Percentiles rank a stretch among this genome's conserved stretches.
These are phyloP conservation scores for Heliosperma pusillum DNA, from an alignment of 148 eudicot species.

Conservation along the genomic window DNA sequence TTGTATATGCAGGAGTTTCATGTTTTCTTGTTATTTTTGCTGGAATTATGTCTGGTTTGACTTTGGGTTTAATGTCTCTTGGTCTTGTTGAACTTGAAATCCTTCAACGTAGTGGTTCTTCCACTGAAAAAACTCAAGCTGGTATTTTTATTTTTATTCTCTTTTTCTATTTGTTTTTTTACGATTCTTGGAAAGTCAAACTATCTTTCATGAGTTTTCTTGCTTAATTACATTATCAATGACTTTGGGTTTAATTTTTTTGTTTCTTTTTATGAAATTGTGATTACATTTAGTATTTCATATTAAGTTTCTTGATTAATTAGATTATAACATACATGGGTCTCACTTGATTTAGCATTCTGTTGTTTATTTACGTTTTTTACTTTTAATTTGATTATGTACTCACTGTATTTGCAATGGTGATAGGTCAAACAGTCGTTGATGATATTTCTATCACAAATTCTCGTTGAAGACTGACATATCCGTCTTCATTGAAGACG, in stretches of 20 bases:
- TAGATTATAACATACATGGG: neutral
- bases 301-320: neutral
- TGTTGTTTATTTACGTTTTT: neutral
- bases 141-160: slow-evolving; percentile 28
- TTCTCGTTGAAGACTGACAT: too few species aligned
- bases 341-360: slow-evolving; percentile 1
- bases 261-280: slow-evolving; percentile 1
- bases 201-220: neutral
- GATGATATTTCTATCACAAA: too few species aligned
- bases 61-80: slow-evolving; percentile 90
- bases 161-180: neutral
- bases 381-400: neutral
- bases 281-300: neutral
- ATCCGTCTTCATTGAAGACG: too few species aligned
- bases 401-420: too few species aligned
- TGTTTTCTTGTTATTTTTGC: slow-evolving; percentile 76
- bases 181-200: neutral
- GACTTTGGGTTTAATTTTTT: slow-evolving; percentile 6
- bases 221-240: neutral
- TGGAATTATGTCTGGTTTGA: slow-evolving; percentile 92
- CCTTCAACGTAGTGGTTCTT: slow-evolving; percentile 73
- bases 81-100: slow-evolving; percentile 91
- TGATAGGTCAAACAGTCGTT: too few species aligned
- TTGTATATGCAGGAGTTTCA: slow-evolving; percentile 68
- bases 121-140: slow-evolving; percentile 80